Base-by-base conservation (phyloP, 352 stramenopile genomes). In the Pythium aristosporum region DNA sequence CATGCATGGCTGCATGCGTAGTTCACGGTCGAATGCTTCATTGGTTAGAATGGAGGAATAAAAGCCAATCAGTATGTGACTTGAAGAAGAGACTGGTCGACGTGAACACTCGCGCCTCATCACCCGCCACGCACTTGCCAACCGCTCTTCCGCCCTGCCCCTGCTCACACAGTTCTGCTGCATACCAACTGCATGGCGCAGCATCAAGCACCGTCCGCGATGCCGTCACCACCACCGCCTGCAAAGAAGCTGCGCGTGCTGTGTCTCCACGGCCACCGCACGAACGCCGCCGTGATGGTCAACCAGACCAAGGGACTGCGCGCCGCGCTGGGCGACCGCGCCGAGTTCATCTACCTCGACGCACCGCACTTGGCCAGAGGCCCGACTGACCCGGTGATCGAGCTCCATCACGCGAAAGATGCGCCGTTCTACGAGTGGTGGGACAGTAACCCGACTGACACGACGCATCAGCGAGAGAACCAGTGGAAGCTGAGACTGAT, bases 371-470 rank as follows among this genome's bases (percentile, higher is more conserved):
- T 60, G 5, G 67, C 67, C 13, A 59, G 21, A 15, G 67, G 67
- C 16, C 61, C 67, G 16, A 67, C 72, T 2, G 57, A 74, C 25
- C 47, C 61, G 12, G 49, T 65, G n/a, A 61, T 74, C 13, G 53
- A 65, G 58, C 37, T 46, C 3, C 53, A 61, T 30, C 58, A 71
- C 41, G 57, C 51, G 18, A 55, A 75, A 15, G 69, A 76, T 43
- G 68, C 71, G 43, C 61, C 73, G 25, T 84, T 84, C 61, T 80
- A 68, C 50, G 75, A 84, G 62, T 84, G 75, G 75, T 80, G 67
- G 73, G 66, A 79, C 39, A 69, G 37, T 53, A 63, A 62, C 28
- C 63, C 62, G 6, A 57, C 69, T 16, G 51, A 74, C 20, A 68
- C 60, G 2, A 34, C 21, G n/a, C 54, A 71, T 11, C 39, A 63